Evolutionary conservation across 2,329 filamentous ascomycete genomes (phyloP).

Genomic region (Clonostachys chloroleuca): DNA sequence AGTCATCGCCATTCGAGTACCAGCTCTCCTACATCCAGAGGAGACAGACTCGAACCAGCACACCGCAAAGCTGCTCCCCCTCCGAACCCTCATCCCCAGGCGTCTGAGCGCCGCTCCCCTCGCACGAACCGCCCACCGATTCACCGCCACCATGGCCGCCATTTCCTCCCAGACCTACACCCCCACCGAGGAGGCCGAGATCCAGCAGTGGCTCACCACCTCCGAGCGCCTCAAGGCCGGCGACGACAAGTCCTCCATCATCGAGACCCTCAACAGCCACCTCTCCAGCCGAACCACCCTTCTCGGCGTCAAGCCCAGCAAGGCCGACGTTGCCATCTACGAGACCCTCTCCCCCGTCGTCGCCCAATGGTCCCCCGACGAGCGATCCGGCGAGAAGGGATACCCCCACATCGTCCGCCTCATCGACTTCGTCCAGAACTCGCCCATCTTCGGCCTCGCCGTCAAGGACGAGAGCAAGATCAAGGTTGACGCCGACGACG

Average conservation of each 20-base stretch:
- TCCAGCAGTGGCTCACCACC: slow-evolving; percentile 83
- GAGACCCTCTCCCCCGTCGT: slow-evolving; percentile 72
- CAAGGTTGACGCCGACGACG: slow-evolving; percentile 70
- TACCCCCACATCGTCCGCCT: slow-evolving; percentile 88
- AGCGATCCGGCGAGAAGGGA: slow-evolving; percentile 85
- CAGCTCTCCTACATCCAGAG: too few species aligned
- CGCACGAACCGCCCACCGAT: background rate
- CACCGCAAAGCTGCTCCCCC: slow-evolving; percentile 32
- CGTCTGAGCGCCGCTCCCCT: slow-evolving; percentile 18
- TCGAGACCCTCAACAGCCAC: slow-evolving; percentile 80
- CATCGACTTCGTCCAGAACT: slow-evolving; percentile 93
- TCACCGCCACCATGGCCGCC: slow-evolving; percentile 53
- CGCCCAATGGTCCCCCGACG: slow-evolving; percentile 74
- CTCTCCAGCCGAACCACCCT: slow-evolving; percentile 85
- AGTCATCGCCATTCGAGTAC: too few species aligned
- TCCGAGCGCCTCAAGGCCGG: slow-evolving; percentile 61
- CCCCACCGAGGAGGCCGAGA: slow-evolving; percentile 76
- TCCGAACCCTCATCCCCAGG: slow-evolving; percentile 27
- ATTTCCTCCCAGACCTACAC: slow-evolving; percentile 69
- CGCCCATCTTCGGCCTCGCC: slow-evolving; percentile 66
- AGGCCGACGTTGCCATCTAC: slow-evolving; percentile 83
- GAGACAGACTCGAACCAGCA: too few species aligned
- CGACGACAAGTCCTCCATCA: slow-evolving; percentile 61
- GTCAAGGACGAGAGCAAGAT: slow-evolving; percentile 73
- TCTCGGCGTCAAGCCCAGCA: slow-evolving; percentile 83